These are phyloP conservation scores for Zymoseptoria passerinii DNA, from an alignment of 2,329 filamentous ascomycete genomes.

Conservation along the genomic window DNA sequence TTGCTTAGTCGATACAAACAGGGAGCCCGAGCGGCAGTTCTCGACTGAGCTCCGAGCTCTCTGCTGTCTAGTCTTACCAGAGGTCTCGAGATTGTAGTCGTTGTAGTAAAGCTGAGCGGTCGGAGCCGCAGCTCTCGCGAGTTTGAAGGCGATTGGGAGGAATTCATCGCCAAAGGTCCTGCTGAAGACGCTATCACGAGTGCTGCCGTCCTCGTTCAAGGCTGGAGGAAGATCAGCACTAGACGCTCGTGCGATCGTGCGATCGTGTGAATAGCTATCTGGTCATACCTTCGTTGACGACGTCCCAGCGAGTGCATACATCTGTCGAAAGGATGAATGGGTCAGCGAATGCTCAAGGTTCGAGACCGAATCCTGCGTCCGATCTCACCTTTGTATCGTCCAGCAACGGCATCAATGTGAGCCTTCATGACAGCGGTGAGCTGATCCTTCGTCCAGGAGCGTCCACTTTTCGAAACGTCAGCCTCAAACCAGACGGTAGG, in stretches of 20 bases:
- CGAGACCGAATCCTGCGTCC: not conserved
- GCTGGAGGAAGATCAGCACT: not conserved
- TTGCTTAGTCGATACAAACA: not conserved
- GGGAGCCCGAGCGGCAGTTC: too few species aligned
- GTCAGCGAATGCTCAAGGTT: not conserved
- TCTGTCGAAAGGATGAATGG: not conserved
- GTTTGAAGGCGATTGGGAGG: constrained; percentile 22
- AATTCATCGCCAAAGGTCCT: constrained; percentile 24
- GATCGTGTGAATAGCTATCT: not conserved
- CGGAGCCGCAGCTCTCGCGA: constrained; percentile 17
- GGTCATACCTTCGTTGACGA: constrained; percentile 30
- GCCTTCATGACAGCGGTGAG: constrained; percentile 35
- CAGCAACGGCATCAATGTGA: constrained; percentile 34
- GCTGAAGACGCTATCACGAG: constrained; percentile 20
- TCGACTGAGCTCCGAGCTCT: not conserved
- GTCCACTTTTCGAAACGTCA: not conserved
- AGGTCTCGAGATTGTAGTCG: constrained; percentile 26
- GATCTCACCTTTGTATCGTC: constrained; percentile 30
- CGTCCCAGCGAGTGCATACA: constrained; percentile 32
- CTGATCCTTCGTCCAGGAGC: not conserved
- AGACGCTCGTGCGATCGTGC: not conserved
- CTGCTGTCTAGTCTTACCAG: constrained; percentile 2
- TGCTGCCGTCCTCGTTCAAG: constrained; percentile 14
- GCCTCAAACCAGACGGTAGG: not conserved
- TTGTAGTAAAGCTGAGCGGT: constrained; percentile 26